Evolutionary conservation across 1,139 yeast genomes (phyloP), one percentile per base, ranked within the genome.

Genomic region (Hanseniaspora uvarum): DNA sequence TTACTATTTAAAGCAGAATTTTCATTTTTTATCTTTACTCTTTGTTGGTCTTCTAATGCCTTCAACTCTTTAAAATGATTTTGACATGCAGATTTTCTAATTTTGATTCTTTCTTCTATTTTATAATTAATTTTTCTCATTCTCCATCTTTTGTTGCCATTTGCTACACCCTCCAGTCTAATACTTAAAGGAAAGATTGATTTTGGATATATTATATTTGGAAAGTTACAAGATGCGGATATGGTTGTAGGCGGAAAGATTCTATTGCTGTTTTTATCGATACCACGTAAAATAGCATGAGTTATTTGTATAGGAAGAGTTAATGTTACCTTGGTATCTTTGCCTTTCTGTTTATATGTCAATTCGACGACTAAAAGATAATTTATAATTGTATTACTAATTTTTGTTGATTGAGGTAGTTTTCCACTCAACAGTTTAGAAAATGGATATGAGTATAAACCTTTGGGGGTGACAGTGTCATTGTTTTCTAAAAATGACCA

Each of bases 241-340:
- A 92, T 83, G 50, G 84, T 86, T 0, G 97, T 92, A 3, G 99
- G 97, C 0, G 98, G 98, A 67, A 92, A 92, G 1, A 94, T 87
- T 57, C 99, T 75, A 41, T 87, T 70, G 0, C 95, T 86, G 64
- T 86, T 87, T 59, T 88, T 76, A 65, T 89, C 96, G 2, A 87
- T 86, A 10, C 94, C 94, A 41, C 88, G 74, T 43, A 86, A 67
- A 30, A 89, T 78, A 59, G 94, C 85, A 58, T 98, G 74, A 41
- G 85, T 75, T 3, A 92, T 74, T 59, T 81, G 76, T n/a, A 92
- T 68, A 0, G 96, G 94, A 57, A 85, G 69, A n/a, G 72, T 68
- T 40, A 81, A 69, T 36, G 68, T 71, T 10, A 76, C 68, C n/a
- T 72, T 54, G 28, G 60, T 66, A 51, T 57, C 62, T 54, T 55